Evolutionary conservation across 192 early-diverging fungal species (phyloP), one percentile per base, ranked within the genome.

Genomic region (Coemansia sp.): DNA sequence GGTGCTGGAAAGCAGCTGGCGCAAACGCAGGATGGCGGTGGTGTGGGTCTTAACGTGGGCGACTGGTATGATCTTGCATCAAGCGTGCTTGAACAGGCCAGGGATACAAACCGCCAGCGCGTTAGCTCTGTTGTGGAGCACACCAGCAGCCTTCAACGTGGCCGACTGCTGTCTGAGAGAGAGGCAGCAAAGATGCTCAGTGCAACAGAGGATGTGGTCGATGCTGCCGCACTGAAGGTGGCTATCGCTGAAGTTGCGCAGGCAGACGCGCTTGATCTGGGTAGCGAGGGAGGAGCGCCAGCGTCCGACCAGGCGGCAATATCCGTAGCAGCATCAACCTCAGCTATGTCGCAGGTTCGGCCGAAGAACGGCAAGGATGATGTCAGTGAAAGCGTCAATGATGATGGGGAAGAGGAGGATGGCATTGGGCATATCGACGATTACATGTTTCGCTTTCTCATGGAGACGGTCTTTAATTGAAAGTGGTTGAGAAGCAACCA

Each of bases 401-500:
- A 23, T 30, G 64, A 48, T 4, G 70, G 7, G 4, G 67, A 59
- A 17, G 73, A 74, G 17, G 70, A 62, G 13, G 57, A 69, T 22
- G 68, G 68, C 28, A 17, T 90, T 29, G 85, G 84, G 9, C 88
- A 89, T 64, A 84, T 91, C 28, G 90, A 91, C 61, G 82, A 89
- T 66, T 91, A 89, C 38, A 89, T 89, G 87, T 61, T 88, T 25
- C 81, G 87, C 25, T 87, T 87, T 40, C 42, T 79, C 62, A 53
- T 54, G 52, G 52, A 54, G 52, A 15, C 28, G 3, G 52, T 54
- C 4, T 54, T 54, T 25, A 54, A 54, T 20, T 54, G 30, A 54
- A 33, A 13, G 13, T 41, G 6, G 10, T 44, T n/a, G n/a, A n/a
- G n/a, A n/a, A n/a, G n/a, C n/a, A n/a, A n/a, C n/a, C n/a, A n/a